Evolutionary conservation across 148 eudicot species (phyloP).

Genomic region (Rhododendron mucronatum): DNA sequence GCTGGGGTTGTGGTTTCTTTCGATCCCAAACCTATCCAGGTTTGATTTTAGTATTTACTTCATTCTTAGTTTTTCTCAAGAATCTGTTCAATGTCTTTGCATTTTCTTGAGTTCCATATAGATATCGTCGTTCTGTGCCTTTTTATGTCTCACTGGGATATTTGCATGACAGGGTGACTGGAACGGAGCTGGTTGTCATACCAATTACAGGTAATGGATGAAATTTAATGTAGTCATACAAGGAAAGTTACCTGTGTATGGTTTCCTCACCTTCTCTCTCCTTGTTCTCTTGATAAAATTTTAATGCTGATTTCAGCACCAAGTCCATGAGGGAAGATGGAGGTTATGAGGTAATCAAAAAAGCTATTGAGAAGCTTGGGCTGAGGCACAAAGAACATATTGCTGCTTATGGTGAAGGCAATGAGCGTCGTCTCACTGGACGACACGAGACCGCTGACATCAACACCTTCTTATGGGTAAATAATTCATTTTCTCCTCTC

Average conservation of each 20-base stretch:
- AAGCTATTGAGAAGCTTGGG: constrained; percentile 51
- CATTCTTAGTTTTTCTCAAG: neutral
- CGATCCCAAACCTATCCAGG: constrained; percentile 55
- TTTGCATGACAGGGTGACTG: constrained; percentile 42
- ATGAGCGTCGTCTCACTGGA: constrained; percentile 61
- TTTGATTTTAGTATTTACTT: constrained; percentile 6
- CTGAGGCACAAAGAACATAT: constrained; percentile 51
- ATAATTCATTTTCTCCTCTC: neutral
- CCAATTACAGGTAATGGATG: constrained; percentile 40
- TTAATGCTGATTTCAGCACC: constrained; percentile 24
- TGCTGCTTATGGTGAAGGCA: constrained; percentile 55
- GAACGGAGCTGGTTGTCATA: constrained; percentile 59
- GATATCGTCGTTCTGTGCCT: neutral
- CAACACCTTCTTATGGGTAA: constrained; percentile 49
- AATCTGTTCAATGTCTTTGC: neutral
- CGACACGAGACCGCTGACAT: constrained; percentile 51
- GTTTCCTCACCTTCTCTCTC: neutral
- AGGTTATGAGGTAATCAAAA: constrained; percentile 40
- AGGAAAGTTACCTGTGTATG: neutral
- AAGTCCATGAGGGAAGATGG: constrained; percentile 48
- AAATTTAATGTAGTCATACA: neutral
- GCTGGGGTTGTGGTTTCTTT: constrained; percentile 51
- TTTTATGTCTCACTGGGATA: neutral
- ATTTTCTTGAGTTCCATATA: neutral
- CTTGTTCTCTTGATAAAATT: neutral